Conservation (phyloP, 495 filamentous ascomycete species). For the Xeromyces bisporus region DNA sequence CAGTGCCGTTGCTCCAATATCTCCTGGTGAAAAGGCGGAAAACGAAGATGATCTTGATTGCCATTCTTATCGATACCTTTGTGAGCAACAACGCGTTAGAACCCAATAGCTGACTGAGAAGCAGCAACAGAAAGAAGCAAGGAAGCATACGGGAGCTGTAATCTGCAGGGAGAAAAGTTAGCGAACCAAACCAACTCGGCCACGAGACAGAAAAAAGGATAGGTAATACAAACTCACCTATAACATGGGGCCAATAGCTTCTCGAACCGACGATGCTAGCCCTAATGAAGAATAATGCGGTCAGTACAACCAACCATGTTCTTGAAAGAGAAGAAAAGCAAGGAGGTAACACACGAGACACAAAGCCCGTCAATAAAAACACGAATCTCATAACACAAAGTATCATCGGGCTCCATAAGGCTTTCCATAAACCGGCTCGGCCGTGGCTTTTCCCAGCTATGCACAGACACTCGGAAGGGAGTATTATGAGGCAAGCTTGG, state of each 20-base stretch:
- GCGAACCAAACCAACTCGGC: too few relatives aligned
- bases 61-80: conserved; percentile 43
- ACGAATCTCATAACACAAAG: conserved; percentile 48
- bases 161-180: conserved; percentile 7
- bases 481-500: conserved; percentile 42
- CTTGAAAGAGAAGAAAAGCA: too few relatives aligned
- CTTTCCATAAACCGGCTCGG: conserved; percentile 42
- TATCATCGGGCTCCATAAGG: conserved; percentile 42
- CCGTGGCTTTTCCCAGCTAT: conserved; percentile 57
- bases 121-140: too few relatives aligned
- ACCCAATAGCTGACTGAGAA: too few relatives aligned
- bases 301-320: too few relatives aligned
- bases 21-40: conserved; percentile 58
- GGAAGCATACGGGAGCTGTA: conserved; percentile 12
- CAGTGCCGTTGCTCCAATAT: conserved; percentile 54
- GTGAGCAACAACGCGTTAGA: conserved; percentile 2
- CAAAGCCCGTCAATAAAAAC: conserved; percentile 54
- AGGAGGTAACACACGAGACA: conserved; percentile 35
- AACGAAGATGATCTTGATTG: conserved; percentile 46
- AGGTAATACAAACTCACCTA: conserved; percentile 20
- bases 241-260: conserved; percentile 44
- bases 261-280: conserved; percentile 37
- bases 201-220: neutral
- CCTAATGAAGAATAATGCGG: conserved; percentile 13
- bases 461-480: conserved; percentile 62